Evolutionary conservation across 345 rosid genomes (phyloP).

Genomic region (Limnanthes douglasii): DNA sequence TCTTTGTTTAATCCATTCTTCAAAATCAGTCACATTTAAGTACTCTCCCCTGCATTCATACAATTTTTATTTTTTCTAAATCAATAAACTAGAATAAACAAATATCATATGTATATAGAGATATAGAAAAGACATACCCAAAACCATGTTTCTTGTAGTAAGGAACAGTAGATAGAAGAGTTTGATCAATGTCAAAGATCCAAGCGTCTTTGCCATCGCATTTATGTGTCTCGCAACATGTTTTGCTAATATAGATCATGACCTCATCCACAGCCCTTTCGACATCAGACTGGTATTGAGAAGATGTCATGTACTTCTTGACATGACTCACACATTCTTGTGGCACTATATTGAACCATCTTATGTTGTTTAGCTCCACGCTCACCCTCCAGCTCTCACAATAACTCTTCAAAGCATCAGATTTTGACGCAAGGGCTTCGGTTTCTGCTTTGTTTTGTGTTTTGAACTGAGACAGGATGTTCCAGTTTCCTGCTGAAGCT

Average conservation of each 20-base stretch:
- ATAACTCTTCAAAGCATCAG: conserved; percentile 23
- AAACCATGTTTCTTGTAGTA: conserved; percentile 48
- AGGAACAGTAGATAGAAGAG: conserved; percentile 68
- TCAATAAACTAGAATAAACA: background rate
- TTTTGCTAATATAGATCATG: conserved; percentile 25
- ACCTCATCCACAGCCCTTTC: conserved; percentile 37
- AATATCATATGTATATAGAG: background rate
- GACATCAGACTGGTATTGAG: conserved; percentile 43
- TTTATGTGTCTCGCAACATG: conserved; percentile 19
- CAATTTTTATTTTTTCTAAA: background rate
- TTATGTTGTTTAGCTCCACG: conserved; percentile 64
- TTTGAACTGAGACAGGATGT: conserved; percentile 32
- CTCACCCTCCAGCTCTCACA: conserved; percentile 75
- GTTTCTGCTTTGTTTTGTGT: too few relatives aligned
- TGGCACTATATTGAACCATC: conserved; percentile 44
- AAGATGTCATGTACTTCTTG: conserved; percentile 45
- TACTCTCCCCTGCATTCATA: conserved; percentile 39
- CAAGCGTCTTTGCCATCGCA: conserved; percentile 63
- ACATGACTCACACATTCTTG: conserved; percentile 37
- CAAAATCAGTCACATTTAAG: conserved; percentile 32
- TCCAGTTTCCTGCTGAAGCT: conserved; percentile 45
- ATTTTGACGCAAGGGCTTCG: too few relatives aligned
- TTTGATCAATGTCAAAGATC: conserved; percentile 66
- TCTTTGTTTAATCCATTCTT: conserved; percentile 43
- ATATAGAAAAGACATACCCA: conserved; percentile 24